Percentiles rank a stretch among this genome's conserved stretches.
These are phyloP conservation scores for Simmondsia chinensis DNA, from an alignment of 148 eudicot species.

Conservation along the genomic window DNA sequence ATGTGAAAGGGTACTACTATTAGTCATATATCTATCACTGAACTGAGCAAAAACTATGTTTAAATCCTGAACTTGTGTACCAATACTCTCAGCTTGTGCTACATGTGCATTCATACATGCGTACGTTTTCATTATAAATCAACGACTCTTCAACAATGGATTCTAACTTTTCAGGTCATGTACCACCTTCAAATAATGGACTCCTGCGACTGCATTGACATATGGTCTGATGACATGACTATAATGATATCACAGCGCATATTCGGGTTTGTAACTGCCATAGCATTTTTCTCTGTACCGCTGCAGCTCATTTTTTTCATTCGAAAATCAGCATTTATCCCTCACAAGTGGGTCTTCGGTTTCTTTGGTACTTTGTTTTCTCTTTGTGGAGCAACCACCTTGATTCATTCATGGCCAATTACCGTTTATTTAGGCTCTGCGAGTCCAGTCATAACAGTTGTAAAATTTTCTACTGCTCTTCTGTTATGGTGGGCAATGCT, in stretches of 20 bases:
- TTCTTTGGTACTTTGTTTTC: slow-evolving; percentile 54
- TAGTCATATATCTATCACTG: no score
- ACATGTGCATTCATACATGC: no score
- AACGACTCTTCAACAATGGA: no score
- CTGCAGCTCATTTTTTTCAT: slow-evolving; percentile 25
- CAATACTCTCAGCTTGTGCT: no score
- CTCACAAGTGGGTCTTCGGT: slow-evolving; percentile 45
- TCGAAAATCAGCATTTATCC: slow-evolving; percentile 39
- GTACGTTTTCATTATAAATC: no score
- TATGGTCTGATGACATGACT: slow-evolving; percentile 43
- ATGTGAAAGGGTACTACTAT: no score
- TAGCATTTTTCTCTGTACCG: slow-evolving; percentile 53
- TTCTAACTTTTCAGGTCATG: no score
- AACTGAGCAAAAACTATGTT: no score
- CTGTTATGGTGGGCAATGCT: slow-evolving; percentile 46
- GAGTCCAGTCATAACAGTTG: slow-evolving; percentile 34
- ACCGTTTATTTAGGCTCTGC: slow-evolving; percentile 31
- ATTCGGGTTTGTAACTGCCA: slow-evolving; percentile 42
- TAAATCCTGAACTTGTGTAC: no score
- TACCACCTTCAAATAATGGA: no score
- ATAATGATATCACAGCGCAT: slow-evolving; percentile 41
- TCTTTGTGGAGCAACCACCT: slow-evolving; percentile 53
- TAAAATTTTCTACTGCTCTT: slow-evolving; percentile 40
- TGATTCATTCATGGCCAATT: slow-evolving; percentile 45
- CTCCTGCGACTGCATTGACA: slow-evolving; percentile 29